Conservation (phyloP, 208 protist species). For the Phytomonas sp. region DNA sequence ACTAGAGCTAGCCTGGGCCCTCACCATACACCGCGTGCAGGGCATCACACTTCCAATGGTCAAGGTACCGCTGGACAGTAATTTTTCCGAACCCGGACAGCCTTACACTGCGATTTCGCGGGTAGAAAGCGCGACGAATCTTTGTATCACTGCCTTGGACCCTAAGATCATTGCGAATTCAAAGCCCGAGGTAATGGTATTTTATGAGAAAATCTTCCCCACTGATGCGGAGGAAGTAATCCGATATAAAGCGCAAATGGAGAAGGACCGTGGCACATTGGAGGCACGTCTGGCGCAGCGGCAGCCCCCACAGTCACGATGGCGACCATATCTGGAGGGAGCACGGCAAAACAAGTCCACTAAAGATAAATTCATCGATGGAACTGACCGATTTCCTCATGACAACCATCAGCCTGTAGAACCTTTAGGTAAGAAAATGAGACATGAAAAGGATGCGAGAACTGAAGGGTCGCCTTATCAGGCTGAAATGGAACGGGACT, state of each 20-base stretch:
- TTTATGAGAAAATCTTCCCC: constrained; percentile 16
- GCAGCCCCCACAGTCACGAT: neutral
- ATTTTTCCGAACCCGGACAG: constrained; percentile 58
- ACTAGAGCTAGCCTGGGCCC: constrained; percentile 89
- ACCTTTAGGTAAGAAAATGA: neutral
- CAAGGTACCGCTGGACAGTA: constrained; percentile 43
- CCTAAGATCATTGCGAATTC: constrained; percentile 12
- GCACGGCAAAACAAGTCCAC: neutral
- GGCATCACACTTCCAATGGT: constrained; percentile 80
- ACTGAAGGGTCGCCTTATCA: neutral
- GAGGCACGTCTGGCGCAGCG: neutral
- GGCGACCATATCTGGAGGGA: neutral
- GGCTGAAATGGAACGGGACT: neutral
- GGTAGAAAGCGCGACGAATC: constrained; percentile 27
- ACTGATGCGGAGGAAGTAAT: neutral
- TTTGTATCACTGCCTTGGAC: constrained; percentile 26
- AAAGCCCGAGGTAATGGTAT: constrained; percentile 12
- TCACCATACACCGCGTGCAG: constrained; percentile 94
- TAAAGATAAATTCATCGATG: neutral
- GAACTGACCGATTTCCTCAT: neutral
- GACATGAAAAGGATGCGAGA: neutral
- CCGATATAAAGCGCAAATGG: neutral
- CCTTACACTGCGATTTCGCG: constrained; percentile 74
- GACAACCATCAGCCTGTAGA: neutral
- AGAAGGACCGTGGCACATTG: neutral